phyloP scores from a whole-genome alignment of 2,329 filamentous ascomycete genomes.

The Xylaria sp. region DNA sequence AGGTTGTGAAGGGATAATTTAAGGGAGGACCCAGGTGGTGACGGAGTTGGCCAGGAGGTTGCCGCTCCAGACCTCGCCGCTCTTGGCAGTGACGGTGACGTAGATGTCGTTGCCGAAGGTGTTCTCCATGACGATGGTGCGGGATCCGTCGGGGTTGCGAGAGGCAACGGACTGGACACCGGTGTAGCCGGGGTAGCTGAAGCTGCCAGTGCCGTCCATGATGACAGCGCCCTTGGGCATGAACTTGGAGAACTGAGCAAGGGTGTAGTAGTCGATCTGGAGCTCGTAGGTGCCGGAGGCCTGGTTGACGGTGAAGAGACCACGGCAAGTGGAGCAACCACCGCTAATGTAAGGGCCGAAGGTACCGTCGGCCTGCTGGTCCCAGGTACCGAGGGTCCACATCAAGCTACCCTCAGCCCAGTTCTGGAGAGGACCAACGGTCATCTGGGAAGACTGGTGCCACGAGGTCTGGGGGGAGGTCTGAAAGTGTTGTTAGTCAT shows the following conservation, averaged over 20 bases:
- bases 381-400: conserved; percentile 40
- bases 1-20: conserved; percentile 10
- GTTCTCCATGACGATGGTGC: conserved; percentile 44
- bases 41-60: conserved; percentile 33
- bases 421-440: conserved; percentile 45
- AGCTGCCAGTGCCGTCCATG: conserved; percentile 40
- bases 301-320: conserved; percentile 53
- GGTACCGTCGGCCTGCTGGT: conserved; percentile 31
- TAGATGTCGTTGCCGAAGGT: conserved; percentile 42
- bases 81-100: conserved; percentile 33
- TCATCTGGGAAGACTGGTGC: conserved; percentile 35
- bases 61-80: conserved; percentile 38
- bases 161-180: conserved; percentile 43
- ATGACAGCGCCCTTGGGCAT: conserved; percentile 42
- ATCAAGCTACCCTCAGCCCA: conserved; percentile 41
- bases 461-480: conserved; percentile 35
- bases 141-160: conserved; percentile 41
- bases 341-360: conserved; percentile 40
- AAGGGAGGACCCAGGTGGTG: conserved; percentile 44
- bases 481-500: background rate
- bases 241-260: conserved; percentile 47
- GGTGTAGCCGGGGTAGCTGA: conserved; percentile 36
- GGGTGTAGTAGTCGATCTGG: conserved; percentile 48
- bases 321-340: conserved; percentile 41
- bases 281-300: conserved; percentile 39